Conservation (phyloP, 2,329 filamentous ascomycete genomes). For the Massarina eburnea region DNA sequence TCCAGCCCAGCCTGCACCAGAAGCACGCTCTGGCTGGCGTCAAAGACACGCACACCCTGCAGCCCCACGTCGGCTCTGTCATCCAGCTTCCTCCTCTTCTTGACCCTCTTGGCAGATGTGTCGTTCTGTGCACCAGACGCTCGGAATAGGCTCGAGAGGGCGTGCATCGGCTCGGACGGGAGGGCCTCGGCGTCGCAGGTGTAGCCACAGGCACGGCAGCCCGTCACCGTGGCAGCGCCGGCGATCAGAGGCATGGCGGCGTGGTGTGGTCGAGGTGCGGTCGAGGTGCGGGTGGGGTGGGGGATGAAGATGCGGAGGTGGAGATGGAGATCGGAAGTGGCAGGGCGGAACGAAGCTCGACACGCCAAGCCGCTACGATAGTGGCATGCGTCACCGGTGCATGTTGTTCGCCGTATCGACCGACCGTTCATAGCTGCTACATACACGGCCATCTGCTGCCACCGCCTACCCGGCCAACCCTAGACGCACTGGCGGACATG, state of each 20-base stretch:
- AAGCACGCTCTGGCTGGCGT: constrained; percentile 26
- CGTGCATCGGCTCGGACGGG: not conserved
- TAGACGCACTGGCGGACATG: not conserved
- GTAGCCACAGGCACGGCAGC: not conserved
- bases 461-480: too few relatives aligned
- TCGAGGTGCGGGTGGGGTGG: not conserved
- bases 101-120: constrained; percentile 16
- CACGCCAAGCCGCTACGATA: not conserved
- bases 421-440: too few relatives aligned
- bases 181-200: not conserved
- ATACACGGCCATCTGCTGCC: too few relatives aligned
- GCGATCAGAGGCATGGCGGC: constrained; percentile 22
- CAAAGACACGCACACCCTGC: constrained; percentile 7
- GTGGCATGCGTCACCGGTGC: too few relatives aligned
- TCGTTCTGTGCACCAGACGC: constrained; percentile 2
- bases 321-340: too few relatives aligned
- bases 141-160: constrained; percentile 18
- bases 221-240: constrained; percentile 17
- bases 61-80: constrained; percentile 2
- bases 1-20: constrained; percentile 28
- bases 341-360: too few relatives aligned
- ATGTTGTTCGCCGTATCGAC: too few relatives aligned
- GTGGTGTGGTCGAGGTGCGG: not conserved
- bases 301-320: not conserved
- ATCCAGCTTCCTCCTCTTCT: constrained; percentile 33